phyloP scores from a whole-genome alignment of 1,284 basidiomycete species.

The Irpex rosettiformis region DNA sequence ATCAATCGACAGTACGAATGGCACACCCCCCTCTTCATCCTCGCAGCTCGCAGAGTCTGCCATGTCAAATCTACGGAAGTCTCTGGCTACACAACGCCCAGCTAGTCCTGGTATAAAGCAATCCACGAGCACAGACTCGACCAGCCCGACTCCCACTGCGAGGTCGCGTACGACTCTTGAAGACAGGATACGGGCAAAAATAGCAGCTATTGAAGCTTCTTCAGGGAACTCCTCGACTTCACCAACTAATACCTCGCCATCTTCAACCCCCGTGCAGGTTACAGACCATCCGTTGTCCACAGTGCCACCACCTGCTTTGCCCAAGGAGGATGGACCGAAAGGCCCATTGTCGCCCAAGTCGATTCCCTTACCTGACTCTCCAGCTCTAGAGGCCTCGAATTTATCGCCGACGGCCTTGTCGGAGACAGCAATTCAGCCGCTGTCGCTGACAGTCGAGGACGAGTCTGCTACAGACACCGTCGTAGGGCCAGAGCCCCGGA shows the following conservation, averaged over 20 bases:
- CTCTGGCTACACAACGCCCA: conserved; percentile 50
- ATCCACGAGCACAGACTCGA: conserved; percentile 15
- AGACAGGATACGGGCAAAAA: conserved; percentile 60
- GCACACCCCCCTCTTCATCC: conserved; percentile 34
- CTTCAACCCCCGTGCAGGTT: conserved; percentile 37
- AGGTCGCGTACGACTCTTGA: conserved; percentile 46
- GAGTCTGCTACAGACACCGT: neutral
- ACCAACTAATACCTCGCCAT: conserved; percentile 17
- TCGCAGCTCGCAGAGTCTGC: conserved; percentile 58
- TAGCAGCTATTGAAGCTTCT: conserved; percentile 50
- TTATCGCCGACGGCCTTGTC: conserved; percentile 7
- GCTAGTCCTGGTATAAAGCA: conserved; percentile 33
- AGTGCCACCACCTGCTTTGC: conserved; percentile 32
- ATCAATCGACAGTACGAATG: conserved; percentile 22
- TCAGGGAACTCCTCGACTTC: conserved; percentile 41
- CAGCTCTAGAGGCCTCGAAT: conserved; percentile 21
- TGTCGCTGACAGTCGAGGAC: conserved; percentile 2
- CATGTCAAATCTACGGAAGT: conserved; percentile 57
- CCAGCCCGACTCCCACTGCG: conserved; percentile 17
- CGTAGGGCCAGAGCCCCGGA: too few relatives aligned
- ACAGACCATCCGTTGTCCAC: conserved; percentile 32
- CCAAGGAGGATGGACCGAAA: conserved; percentile 10
- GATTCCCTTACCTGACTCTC: conserved; percentile 44
- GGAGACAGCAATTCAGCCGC: conserved; percentile 5
- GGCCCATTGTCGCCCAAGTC: conserved; percentile 40